A percentile compares a stretch with the other conserved stretches of the same genome.
Evolutionary conservation across 441 rosid genomes (phyloP).

Genomic region (Manihot esculenta): DNA sequence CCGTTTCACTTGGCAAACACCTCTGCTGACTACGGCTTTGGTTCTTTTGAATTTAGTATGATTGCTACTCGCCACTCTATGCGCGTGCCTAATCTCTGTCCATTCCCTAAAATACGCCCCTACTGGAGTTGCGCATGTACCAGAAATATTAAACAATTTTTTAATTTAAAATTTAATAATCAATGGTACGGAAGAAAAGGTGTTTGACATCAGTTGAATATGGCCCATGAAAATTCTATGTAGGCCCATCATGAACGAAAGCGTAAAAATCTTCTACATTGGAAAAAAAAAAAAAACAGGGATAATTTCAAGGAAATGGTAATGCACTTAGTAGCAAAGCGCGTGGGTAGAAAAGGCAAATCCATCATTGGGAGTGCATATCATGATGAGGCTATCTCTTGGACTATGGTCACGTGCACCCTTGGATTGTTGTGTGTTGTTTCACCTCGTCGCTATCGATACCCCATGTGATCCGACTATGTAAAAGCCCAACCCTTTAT

Average conservation of each 20-base stretch:
- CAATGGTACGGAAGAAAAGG: no score
- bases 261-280: no score
- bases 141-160: no score
- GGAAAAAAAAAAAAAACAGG: no score
- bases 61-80: background rate
- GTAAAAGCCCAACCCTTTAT: slow-evolving; percentile 12
- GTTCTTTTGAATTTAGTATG: background rate
- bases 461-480: slow-evolving; percentile 23
- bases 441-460: slow-evolving; percentile 17
- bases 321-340: background rate
- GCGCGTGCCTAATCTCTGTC: background rate
- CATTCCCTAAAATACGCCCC: background rate
- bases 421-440: slow-evolving; percentile 27
- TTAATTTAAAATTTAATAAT: no score
- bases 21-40: no score
- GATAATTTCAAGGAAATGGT: background rate
- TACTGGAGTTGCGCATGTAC: no score
- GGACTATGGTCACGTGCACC: slow-evolving; percentile 42
- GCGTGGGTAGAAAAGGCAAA: background rate
- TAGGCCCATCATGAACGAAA: no score
- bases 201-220: no score
- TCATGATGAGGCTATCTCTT: background rate
- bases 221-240: no score
- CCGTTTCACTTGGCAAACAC: no score
- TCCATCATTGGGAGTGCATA: background rate